Conservation (phyloP, 352 stramenopile genomes). For the Pythium myriotylum region DNA sequence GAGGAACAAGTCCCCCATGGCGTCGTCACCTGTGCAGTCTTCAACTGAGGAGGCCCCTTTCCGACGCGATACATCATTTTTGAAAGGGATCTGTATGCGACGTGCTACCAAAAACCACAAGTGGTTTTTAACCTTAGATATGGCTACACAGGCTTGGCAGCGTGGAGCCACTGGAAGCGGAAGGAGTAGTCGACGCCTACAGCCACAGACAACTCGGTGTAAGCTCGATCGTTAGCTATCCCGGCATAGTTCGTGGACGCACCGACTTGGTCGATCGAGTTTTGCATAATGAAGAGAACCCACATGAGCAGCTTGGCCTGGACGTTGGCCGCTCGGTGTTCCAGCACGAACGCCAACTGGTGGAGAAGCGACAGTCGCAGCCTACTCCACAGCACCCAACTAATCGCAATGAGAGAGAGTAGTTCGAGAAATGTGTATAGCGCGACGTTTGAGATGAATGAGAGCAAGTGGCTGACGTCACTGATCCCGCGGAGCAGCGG, state of each 20-base stretch:
- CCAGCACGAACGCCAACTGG: conserved; percentile 25
- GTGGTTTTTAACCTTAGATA: background rate
- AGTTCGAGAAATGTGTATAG: conserved; percentile 18
- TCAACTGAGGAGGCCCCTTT: conserved; percentile 4
- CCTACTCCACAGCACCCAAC: conserved; percentile 16
- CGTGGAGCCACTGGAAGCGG: conserved; percentile 25
- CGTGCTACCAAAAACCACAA: background rate
- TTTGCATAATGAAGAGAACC: conserved; percentile 26
- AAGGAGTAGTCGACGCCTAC: conserved; percentile 26
- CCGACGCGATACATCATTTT: conserved; percentile 3
- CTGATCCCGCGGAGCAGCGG: conserved; percentile 23
- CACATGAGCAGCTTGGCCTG: conserved; percentile 24
- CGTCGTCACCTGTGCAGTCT: conserved; percentile 3
- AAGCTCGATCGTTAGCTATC: background rate
- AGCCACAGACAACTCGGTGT: background rate
- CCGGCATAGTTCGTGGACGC: background rate
- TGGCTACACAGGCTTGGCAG: background rate
- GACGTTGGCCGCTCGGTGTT: conserved; percentile 13
- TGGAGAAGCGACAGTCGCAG: conserved; percentile 18
- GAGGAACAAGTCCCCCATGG: conserved; percentile 45
- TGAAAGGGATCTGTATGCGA: background rate
- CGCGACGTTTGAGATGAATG: conserved; percentile 13
- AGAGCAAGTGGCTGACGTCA: background rate
- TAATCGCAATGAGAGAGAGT: conserved; percentile 5
- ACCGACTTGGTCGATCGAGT: conserved; percentile 9